Base-by-base conservation (phyloP, 495 filamentous ascomycete species). In the Xylaria castorea region DNA sequence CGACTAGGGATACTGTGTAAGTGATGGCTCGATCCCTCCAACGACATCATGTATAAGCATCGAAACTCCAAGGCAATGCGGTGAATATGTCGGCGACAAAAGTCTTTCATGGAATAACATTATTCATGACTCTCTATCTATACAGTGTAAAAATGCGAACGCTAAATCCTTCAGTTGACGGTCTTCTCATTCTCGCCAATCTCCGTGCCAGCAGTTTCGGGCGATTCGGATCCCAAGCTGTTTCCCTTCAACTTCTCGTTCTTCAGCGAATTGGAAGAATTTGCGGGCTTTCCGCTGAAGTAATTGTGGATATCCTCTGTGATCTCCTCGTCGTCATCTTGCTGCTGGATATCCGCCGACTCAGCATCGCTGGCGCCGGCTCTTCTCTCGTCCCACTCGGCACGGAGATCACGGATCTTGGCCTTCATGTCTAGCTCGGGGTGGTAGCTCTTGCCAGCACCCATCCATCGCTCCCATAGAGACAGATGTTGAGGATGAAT, bases 401-500 rank as follows among this genome's bases (percentile, higher is more conserved):
- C 73, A 32, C 84, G 83, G 87, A 95, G 91, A 75, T 97, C 94
- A 72, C 91, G 87, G 50, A 97, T 90, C 87, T 93, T 94, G 75
- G 89, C 86, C 81, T 91, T 84, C 82, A 89, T 91, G 84, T 97
- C 94, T 14, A 90, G 82, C 73, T 92, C 89, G 62, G 94, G 89
- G 78, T 97, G 81, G 82, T 97, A 97, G 82, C 88, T 78, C 83
- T 93, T 93, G 75, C 91, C 89, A 48, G 88, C 87, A 55, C 92
- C 92, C 67, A 84, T 82, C 67, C 90, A 79, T 73, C 92, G 90
- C 85, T 97, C 94, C 87, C 90, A 97, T 50, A 92, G 76, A 3
- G 92, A 94, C 73, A 97, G 84, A 78, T 97, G 94, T 81, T 92
- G 88, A 51, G 93, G 90, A 83, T 97, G 93, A 64, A 97, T 87